phyloP scores from a whole-genome alignment of 805 yeast genomes.

The Kluyveromyces lactis region DNA sequence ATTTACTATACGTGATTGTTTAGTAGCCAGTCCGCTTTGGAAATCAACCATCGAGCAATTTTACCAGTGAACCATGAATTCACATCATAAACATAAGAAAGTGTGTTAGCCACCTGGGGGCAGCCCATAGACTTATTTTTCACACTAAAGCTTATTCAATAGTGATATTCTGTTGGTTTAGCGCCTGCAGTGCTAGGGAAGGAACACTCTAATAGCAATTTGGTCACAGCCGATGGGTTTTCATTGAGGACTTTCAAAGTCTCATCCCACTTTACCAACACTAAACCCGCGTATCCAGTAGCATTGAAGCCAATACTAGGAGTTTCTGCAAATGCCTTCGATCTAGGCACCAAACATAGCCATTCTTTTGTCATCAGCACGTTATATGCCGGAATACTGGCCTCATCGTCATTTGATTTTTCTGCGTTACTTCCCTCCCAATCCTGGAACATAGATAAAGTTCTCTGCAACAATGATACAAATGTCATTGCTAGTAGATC shows the following conservation, averaged over 20 bases:
- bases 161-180: conserved; percentile 57
- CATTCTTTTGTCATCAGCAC: conserved; percentile 73
- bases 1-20: too few species aligned
- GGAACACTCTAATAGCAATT: conserved; percentile 58
- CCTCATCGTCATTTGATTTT: conserved; percentile 11
- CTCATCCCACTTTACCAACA: conserved; percentile 64
- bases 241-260: conserved; percentile 39
- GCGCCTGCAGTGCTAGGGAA: conserved; percentile 52
- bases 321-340: conserved; percentile 42
- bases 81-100: too few species aligned
- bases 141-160: too few species aligned
- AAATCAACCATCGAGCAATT: too few species aligned
- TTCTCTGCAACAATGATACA: conserved; percentile 62
- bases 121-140: too few species aligned
- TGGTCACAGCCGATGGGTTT: conserved; percentile 36
- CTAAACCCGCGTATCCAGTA: conserved; percentile 70
- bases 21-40: too few species aligned
- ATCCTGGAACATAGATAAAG: conserved; percentile 58
- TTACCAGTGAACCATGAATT: too few species aligned
- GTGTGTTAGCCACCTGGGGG: too few species aligned
- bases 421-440: conserved; percentile 25
- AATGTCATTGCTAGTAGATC: conserved; percentile 61
- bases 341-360: conserved; percentile 83
- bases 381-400: conserved; percentile 55
- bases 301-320: conserved; percentile 60